Evolutionary conservation across 495 filamentous ascomycete species (phyloP), one percentile per base, ranked within the genome.

Genomic region (Hypoxylon fragiforme): DNA sequence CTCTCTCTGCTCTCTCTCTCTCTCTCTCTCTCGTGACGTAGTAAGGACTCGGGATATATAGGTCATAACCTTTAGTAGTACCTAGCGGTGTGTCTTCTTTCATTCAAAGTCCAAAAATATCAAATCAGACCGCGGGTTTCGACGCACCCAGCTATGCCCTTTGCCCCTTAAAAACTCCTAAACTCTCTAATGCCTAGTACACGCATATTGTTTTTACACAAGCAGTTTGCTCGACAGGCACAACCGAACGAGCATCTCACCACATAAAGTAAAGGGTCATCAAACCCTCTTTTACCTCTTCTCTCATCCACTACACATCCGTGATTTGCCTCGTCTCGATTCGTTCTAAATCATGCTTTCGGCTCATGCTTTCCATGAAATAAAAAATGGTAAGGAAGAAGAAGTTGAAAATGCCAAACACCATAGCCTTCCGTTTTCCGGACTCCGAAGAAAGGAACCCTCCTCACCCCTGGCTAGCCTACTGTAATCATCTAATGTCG

Each of bases 101-200:
- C n/a, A n/a, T n/a, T n/a, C n/a, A n/a, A n/a, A n/a, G n/a, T n/a
- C n/a, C n/a, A n/a, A n/a, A n/a, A n/a, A n/a, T n/a, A n/a, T n/a
- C n/a, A n/a, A n/a, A n/a, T n/a, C n/a, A n/a, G n/a, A n/a, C n/a
- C n/a, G n/a, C n/a, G n/a, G n/a, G n/a, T n/a, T n/a, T n/a, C n/a
- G n/a, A n/a, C n/a, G n/a, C n/a, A n/a, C n/a, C n/a, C n/a, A n/a
- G n/a, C n/a, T n/a, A n/a, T n/a, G n/a, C n/a, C n/a, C n/a, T n/a
- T n/a, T n/a, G n/a, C n/a, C n/a, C n/a, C n/a, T n/a, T n/a, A n/a
- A 55, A 18, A 47, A 60, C 50, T 54, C 51, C 57, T 35, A 46
- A 28, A 28, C 24, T 28, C 40, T 55, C 36, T 51, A 50, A 61
- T 52, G 51, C 57, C 46, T 46, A 46, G 44, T 41, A 57, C 46